These are phyloP conservation scores for Aspergillus jensenii DNA, from an alignment of 2,329 filamentous ascomycete genomes.

Conservation along the genomic window DNA sequence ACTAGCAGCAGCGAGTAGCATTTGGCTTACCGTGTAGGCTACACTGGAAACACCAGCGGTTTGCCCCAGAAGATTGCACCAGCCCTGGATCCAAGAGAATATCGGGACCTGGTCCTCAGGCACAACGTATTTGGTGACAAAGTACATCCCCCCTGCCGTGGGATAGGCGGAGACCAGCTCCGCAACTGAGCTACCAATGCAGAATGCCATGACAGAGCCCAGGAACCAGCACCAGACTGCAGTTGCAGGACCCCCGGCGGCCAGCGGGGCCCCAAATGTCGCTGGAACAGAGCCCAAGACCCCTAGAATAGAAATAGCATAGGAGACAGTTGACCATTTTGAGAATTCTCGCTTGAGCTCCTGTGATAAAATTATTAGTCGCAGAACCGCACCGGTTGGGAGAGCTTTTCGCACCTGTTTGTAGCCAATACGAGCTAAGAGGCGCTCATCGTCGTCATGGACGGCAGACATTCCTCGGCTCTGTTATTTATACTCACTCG, in stretches of 20 bases:
- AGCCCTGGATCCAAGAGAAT: constrained; percentile 67
- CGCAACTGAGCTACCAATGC: constrained; percentile 64
- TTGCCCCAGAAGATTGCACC: constrained; percentile 66
- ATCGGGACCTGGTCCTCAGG: constrained; percentile 60
- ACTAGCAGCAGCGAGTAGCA: constrained; percentile 61
- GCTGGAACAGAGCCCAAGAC: constrained; percentile 66
- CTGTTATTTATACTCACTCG: not conserved
- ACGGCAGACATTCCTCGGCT: constrained; percentile 41
- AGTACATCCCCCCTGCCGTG: constrained; percentile 68
- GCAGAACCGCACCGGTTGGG: not conserved
- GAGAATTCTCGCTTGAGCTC: constrained; percentile 64
- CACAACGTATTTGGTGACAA: constrained; percentile 65
- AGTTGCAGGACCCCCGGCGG: constrained; percentile 61
- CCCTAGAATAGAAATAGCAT: constrained; percentile 65
- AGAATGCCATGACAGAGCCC: constrained; percentile 63
- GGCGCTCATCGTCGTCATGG: constrained; percentile 58
- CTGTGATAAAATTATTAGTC: constrained; percentile 35
- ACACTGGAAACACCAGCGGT: constrained; percentile 63
- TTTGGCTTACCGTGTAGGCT: constrained; percentile 63
- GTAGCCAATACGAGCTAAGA: constrained; percentile 63
- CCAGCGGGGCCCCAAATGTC: constrained; percentile 60
- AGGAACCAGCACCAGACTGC: constrained; percentile 67
- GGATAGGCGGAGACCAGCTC: constrained; percentile 67
- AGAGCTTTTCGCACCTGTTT: constrained; percentile 51
- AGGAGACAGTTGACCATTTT: constrained; percentile 66